These are phyloP conservation scores for Phytophthora ohioensis DNA, from an alignment of 352 stramenopile species.

Conservation along the genomic window DNA sequence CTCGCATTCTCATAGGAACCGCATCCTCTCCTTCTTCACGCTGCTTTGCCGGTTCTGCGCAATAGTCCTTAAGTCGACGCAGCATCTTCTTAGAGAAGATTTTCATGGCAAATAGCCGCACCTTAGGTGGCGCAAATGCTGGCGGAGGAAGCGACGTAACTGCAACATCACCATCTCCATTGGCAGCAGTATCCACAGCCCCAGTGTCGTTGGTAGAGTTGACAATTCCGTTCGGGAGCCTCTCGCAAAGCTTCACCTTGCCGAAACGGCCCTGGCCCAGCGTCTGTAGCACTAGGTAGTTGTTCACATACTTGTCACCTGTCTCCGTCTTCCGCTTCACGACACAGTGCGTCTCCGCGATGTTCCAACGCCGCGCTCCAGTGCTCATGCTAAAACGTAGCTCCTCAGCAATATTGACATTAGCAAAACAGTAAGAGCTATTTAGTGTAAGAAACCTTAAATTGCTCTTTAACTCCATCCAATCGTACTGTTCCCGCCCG, in stretches of 20 bases:
- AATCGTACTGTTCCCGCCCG: background rate
- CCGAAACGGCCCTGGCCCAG: slow-evolving; percentile 83
- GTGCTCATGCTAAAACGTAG: too few relatives aligned
- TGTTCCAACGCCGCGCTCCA: slow-evolving; percentile 60
- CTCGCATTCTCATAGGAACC: slow-evolving; percentile 56
- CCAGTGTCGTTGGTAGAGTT: slow-evolving; percentile 4
- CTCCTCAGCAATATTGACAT: background rate
- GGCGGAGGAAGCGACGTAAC: slow-evolving; percentile 12
- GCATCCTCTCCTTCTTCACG: slow-evolving; percentile 6
- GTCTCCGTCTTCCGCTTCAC: slow-evolving; percentile 55
- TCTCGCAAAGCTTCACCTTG: slow-evolving; percentile 89
- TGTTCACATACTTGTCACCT: slow-evolving; percentile 79
- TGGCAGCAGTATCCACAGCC: slow-evolving; percentile 1
- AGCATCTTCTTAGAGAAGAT: slow-evolving; percentile 87
- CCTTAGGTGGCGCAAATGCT: slow-evolving; percentile 35
- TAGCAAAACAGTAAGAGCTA: background rate
- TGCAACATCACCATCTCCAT: slow-evolving; percentile 4
- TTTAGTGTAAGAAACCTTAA: background rate
- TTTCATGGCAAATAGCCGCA: slow-evolving; percentile 81
- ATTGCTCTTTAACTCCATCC: background rate
- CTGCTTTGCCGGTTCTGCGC: slow-evolving; percentile 34
- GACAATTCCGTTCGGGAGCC: slow-evolving; percentile 34
- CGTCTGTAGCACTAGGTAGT: slow-evolving; percentile 77
- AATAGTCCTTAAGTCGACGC: slow-evolving; percentile 84
- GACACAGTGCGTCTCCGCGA: slow-evolving; percentile 68